Evolutionary conservation across 1,139 yeast genomes (phyloP).

Genomic region (Candida frijolesensis): DNA sequence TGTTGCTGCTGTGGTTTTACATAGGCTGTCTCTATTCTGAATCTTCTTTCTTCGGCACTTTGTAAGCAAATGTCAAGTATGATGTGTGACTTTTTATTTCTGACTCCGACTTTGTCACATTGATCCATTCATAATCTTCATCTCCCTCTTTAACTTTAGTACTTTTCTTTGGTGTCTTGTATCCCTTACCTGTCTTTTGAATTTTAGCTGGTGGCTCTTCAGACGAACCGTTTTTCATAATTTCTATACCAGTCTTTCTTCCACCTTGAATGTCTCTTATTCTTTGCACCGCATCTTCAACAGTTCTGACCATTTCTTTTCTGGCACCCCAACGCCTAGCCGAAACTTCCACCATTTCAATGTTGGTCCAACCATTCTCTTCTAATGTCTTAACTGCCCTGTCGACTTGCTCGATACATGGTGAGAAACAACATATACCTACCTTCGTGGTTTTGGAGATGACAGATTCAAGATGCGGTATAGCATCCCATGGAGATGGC

Average conservation of each 20-base stretch:
- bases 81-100: slow-evolving; percentile 95
- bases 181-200: slow-evolving; percentile 55
- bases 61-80: slow-evolving; percentile 83
- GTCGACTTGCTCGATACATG: slow-evolving; percentile 96
- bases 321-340: slow-evolving; percentile 90
- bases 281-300: slow-evolving; percentile 80
- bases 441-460: slow-evolving; percentile 56
- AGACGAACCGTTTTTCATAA: slow-evolving; percentile 39
- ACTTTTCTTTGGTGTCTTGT: slow-evolving; percentile 91
- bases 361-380: slow-evolving; percentile 78
- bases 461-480: slow-evolving; percentile 69
- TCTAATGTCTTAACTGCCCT: slow-evolving; percentile 78
- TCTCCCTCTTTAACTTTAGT: slow-evolving; percentile 85
- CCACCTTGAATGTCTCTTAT: slow-evolving; percentile 79
- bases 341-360: slow-evolving; percentile 92
- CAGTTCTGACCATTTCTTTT: slow-evolving; percentile 79
- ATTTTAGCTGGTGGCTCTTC: slow-evolving; percentile 15
- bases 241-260: slow-evolving; percentile 73
- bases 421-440: slow-evolving; percentile 90
- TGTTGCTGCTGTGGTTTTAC: background rate
- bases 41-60: slow-evolving; percentile 6
- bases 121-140: slow-evolving; percentile 71
- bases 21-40: slow-evolving; percentile 6
- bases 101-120: slow-evolving; percentile 78
- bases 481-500: slow-evolving; percentile 97